Conservation (phyloP, 805 yeast genomes). For the Kluyveromyces aestuarii region DNA sequence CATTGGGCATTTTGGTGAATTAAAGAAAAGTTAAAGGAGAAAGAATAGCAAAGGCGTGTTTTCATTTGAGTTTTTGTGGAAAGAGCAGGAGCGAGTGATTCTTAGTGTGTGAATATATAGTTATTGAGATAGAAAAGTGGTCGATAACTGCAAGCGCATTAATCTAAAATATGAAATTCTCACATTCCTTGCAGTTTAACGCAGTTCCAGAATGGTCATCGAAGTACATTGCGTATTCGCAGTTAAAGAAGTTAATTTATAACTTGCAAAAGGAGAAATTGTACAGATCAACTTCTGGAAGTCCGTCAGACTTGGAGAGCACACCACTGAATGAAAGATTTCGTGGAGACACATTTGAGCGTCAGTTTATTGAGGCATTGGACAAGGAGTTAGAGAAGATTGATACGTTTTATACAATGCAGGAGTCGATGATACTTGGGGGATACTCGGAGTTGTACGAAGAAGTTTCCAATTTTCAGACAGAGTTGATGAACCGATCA, state of each 20-base stretch:
- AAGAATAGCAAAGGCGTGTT: too few relatives aligned
- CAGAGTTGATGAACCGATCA: constrained; percentile 12
- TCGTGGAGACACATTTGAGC: constrained; percentile 38
- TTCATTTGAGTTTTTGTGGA: too few relatives aligned
- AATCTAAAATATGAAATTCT: constrained; percentile 66
- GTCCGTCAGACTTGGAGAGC: constrained; percentile 11
- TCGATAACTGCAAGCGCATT: too few relatives aligned
- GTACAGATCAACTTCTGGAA: constrained; percentile 20
- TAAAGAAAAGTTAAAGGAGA: too few relatives aligned
- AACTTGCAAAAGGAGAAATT: constrained; percentile 60
- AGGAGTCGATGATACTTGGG: constrained; percentile 39
- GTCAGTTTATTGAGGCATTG: constrained; percentile 59
- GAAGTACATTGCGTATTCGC: constrained; percentile 81
- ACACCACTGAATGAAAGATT: constrained; percentile 22
- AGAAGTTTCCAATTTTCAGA: constrained; percentile 57
- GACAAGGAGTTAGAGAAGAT: constrained; percentile 71
- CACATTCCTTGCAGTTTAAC: constrained; percentile 89
- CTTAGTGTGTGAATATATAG: too few relatives aligned
- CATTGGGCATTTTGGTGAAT: too few relatives aligned
- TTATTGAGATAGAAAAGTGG: too few relatives aligned
- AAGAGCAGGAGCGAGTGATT: too few relatives aligned
- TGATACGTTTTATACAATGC: constrained; percentile 60
- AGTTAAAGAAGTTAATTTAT: constrained; percentile 77
- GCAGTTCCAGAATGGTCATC: constrained; percentile 99
- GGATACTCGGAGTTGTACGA: constrained; percentile 44